Evolutionary conservation across 2,329 filamentous ascomycete species (phyloP), one percentile per base, ranked within the genome.

Genomic region (Thermomyces lanuginosus): DNA sequence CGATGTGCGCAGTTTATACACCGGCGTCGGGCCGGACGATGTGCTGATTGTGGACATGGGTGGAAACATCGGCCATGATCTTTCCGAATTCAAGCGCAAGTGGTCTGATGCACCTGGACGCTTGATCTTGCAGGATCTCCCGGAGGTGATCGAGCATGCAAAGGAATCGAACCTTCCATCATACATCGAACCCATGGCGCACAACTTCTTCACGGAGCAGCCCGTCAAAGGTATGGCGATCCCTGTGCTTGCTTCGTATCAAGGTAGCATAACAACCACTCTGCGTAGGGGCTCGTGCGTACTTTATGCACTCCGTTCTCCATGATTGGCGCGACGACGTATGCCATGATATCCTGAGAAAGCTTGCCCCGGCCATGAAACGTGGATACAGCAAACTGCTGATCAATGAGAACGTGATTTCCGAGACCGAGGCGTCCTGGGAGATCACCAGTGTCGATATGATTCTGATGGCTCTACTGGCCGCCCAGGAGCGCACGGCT

Each of bases 101-200:
- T 50, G 53, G 24, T 50, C 55, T 0, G 28, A 49, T 1, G 40
- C 42, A 0, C 46, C 51, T 0, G 61, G 61, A 3, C 45, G 46
- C 6, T 40, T 66, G 1, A 38, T 66, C 2, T 40, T 66, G 0
- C 58, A 67, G 32, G 64, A 66, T 35, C 43, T 60, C 2, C 44
- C 53, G 0, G 32, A 41, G 3, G 55, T 63, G 13, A 36, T 50
- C 27, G 37, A 45, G 21, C 33, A 41, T n/a, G 30, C 40, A 9
- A 18, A 30, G 9, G 23, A 29, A 16, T 4, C 4, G 8, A n/a
- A n/a, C n/a, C n/a, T n/a, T n/a, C n/a, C n/a, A n/a, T n/a, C n/a
- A n/a, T n/a, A n/a, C n/a, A 8, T 22, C 21, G 21, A 22, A 22
- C 21, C n/a, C 65, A 18, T 25, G 13, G 14, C 7, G n/a, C 23